Conservation (phyloP, 106 monocot species). For the Dactylorhiza incarnata region DNA sequence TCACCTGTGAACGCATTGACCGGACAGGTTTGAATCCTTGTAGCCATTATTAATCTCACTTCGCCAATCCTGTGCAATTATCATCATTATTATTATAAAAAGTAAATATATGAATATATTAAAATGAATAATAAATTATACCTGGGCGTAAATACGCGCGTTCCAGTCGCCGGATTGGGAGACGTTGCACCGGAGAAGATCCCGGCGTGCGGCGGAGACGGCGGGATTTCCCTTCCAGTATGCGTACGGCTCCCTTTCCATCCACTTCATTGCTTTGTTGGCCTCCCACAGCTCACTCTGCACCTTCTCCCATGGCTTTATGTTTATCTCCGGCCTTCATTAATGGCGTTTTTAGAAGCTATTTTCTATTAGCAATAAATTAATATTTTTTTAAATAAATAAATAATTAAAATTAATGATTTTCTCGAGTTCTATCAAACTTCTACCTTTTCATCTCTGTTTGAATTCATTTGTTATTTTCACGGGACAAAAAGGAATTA, state of each 20-base stretch:
- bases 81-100: too few species aligned
- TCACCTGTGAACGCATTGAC: constrained; percentile 68
- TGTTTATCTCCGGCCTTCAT: constrained; percentile 73
- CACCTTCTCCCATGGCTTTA: constrained; percentile 64
- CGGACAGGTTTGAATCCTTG: constrained; percentile 65
- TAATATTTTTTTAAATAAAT: background rate
- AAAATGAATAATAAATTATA: background rate
- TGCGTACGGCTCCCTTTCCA: constrained; percentile 55
- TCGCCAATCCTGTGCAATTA: constrained; percentile 39
- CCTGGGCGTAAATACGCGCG: constrained; percentile 64
- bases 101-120: too few species aligned
- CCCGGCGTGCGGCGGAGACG: constrained; percentile 25
- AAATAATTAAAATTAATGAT: too few species aligned
- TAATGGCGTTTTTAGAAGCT: background rate
- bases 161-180: constrained; percentile 43
- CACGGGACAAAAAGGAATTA: too few species aligned
- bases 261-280: constrained; percentile 43
- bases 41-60: constrained; percentile 39
- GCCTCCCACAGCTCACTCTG: constrained; percentile 33
- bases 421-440: too few species aligned
- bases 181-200: constrained; percentile 55
- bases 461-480: too few species aligned
- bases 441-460: too few species aligned
- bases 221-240: constrained; percentile 78
- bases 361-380: background rate